Percentiles rank a stretch among this genome's conserved stretches.
These are phyloP conservation scores for Phytopythium aichiense DNA, from an alignment of 352 stramenopile species.

Conservation along the genomic window DNA sequence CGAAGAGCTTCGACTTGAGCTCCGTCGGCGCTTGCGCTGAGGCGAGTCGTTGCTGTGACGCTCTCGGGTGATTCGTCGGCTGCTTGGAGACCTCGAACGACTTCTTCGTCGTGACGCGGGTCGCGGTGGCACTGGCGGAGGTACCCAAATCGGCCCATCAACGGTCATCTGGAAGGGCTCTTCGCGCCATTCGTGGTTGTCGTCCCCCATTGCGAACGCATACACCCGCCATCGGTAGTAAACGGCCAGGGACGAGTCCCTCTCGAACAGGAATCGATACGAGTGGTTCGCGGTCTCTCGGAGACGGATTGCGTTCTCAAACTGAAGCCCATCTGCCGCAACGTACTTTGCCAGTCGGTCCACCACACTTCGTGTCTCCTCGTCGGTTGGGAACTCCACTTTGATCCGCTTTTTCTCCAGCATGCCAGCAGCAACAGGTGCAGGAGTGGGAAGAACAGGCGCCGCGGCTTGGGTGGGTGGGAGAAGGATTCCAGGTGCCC, in stretches of 20 bases:
- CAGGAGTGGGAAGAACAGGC: constrained; percentile 5
- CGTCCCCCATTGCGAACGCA: constrained; percentile 66
- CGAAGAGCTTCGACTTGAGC: constrained; percentile 34
- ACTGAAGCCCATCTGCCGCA: constrained; percentile 54
- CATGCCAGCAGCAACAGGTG: neutral
- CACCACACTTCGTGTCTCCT: constrained; percentile 21
- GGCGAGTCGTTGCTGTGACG: constrained; percentile 6
- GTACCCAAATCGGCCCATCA: constrained; percentile 56
- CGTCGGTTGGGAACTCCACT: constrained; percentile 35
- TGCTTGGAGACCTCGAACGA: constrained; percentile 20
- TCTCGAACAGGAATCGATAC: constrained; percentile 56
- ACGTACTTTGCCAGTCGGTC: constrained; percentile 62
- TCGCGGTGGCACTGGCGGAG: constrained; percentile 27
- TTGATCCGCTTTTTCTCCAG: constrained; percentile 20
- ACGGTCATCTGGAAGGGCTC: constrained; percentile 60
- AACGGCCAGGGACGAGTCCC: constrained; percentile 23
- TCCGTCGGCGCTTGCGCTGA: constrained; percentile 14
- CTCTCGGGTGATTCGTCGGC: neutral
- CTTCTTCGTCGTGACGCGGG: constrained; percentile 9
- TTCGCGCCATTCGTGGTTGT: constrained; percentile 36
- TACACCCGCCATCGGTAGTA: constrained; percentile 82
- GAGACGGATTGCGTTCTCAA: constrained; percentile 55
- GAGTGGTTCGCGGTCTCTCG: constrained; percentile 40
- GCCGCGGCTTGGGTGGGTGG: constrained; percentile 8
- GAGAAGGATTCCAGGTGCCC: constrained; percentile 9